Evolutionary conservation across 371 early-diverging fungal genomes (phyloP).

Genomic region (Mortierella sp.): DNA sequence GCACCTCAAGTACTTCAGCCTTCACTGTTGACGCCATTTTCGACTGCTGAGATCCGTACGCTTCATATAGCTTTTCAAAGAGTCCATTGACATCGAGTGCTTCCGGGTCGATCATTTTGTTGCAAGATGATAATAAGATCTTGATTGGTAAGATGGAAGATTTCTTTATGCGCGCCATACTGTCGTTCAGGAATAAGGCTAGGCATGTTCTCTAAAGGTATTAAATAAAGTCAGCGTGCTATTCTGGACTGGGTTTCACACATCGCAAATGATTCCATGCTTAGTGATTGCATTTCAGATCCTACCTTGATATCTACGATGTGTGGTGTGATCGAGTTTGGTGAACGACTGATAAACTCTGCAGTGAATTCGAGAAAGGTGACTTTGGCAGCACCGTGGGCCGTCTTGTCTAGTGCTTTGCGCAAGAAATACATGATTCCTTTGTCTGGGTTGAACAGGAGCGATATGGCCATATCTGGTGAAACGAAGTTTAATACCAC

Average conservation of each 20-base stretch:
- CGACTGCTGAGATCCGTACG: conserved; percentile 49
- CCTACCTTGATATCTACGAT: conserved; percentile 51
- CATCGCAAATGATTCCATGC: not conserved
- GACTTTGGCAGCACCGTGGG: conserved; percentile 34
- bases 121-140: conserved; percentile 37
- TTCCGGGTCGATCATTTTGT: conserved; percentile 40
- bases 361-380: conserved; percentile 55
- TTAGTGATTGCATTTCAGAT: not conserved
- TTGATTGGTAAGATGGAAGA: conserved; percentile 50
- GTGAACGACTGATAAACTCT: conserved; percentile 42
- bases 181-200: conserved; percentile 38
- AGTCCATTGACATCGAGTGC: conserved; percentile 37
- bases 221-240: not conserved
- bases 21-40: conserved; percentile 58
- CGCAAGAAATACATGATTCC: conserved; percentile 46
- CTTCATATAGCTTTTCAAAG: conserved; percentile 35
- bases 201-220: conserved; percentile 36
- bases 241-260: not conserved
- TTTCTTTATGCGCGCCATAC: conserved; percentile 31
- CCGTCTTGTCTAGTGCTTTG: conserved; percentile 36
- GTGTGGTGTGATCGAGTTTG: conserved; percentile 30
- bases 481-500: not conserved
- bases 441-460: conserved; percentile 38
- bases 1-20: conserved; percentile 61
- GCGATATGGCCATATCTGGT: conserved; percentile 49